phyloP scores from a whole-genome alignment of 2,329 filamentous ascomycete genomes.

The Chaetomiaceae sp. region DNA sequence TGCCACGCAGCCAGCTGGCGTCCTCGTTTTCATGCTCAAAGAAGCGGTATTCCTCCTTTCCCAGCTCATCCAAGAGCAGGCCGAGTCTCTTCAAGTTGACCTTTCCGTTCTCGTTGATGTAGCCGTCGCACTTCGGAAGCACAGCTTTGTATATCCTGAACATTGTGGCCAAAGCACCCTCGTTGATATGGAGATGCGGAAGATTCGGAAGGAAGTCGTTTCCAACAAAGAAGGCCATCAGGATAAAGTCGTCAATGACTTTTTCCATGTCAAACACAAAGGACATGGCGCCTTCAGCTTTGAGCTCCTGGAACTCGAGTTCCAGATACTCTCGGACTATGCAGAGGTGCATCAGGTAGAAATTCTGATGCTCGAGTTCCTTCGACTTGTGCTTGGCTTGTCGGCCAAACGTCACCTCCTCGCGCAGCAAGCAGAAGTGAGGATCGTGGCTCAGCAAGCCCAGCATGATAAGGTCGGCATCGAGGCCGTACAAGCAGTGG shows the following conservation, averaged over 20 bases:
- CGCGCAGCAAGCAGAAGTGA: slow-evolving; percentile 93
- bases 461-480: slow-evolving; percentile 98
- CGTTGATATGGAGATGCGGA: slow-evolving; percentile 95
- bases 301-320: slow-evolving; percentile 90
- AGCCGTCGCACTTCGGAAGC: slow-evolving; percentile 79
- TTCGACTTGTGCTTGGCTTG: slow-evolving; percentile 83
- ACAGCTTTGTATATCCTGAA: slow-evolving; percentile 93
- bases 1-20: slow-evolving; percentile 85
- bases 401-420: slow-evolving; percentile 95
- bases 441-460: slow-evolving; percentile 95
- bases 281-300: slow-evolving; percentile 58
- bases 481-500: slow-evolving; percentile 93
- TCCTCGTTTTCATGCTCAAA: slow-evolving; percentile 89
- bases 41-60: slow-evolving; percentile 82
- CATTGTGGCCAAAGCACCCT: slow-evolving; percentile 94
- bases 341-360: slow-evolving; percentile 94
- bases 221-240: slow-evolving; percentile 99
- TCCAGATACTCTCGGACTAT: slow-evolving; percentile 97
- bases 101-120: slow-evolving; percentile 90
- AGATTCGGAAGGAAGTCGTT: slow-evolving; percentile 98
- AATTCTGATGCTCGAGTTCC: slow-evolving; percentile 97
- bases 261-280: slow-evolving; percentile 91
- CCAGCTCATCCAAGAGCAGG: slow-evolving; percentile 73
- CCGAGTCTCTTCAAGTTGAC: slow-evolving; percentile 81
- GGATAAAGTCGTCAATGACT: slow-evolving; percentile 97